Conservation (phyloP, 2,329 filamentous ascomycete species). For the Xylogone sp. region DNA sequence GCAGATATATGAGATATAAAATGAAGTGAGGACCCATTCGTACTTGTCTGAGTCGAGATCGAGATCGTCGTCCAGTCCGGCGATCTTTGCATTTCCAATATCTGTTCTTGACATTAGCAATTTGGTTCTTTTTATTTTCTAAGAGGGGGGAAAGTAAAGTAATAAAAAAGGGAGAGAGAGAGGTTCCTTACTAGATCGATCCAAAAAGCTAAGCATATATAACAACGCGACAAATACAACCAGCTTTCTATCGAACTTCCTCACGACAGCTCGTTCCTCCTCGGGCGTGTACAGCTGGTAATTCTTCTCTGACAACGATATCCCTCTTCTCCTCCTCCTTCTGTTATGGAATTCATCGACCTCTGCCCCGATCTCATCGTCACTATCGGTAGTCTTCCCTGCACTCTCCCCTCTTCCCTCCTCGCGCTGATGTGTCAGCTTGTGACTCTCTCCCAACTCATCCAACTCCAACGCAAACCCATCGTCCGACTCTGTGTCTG, state of each 20-base stretch:
- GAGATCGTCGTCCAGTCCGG: constrained; percentile 60
- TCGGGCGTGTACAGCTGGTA: constrained; percentile 56
- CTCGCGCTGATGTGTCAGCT: constrained; percentile 9
- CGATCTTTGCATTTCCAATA: constrained; percentile 60
- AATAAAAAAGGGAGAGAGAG: not conserved
- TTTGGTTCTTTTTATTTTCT: not conserved
- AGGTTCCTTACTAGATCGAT: constrained; percentile 69
- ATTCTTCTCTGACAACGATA: constrained; percentile 32
- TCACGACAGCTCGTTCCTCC: constrained; percentile 68
- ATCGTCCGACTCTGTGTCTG: constrained; percentile 16
- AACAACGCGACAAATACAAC: constrained; percentile 78
- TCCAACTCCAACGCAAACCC: constrained; percentile 9
- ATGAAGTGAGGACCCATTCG: constrained; percentile 57
- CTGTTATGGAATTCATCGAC: constrained; percentile 7
- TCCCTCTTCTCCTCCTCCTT: constrained; percentile 19
- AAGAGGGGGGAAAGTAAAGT: not conserved
- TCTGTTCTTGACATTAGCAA: constrained; percentile 33
- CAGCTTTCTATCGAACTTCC: constrained; percentile 72
- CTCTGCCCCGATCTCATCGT: constrained; percentile 10
- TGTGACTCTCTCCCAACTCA: constrained; percentile 16
- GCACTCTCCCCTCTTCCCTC: not conserved
- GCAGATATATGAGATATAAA: constrained; percentile 59
- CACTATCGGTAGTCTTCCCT: constrained; percentile 12
- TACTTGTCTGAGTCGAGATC: constrained; percentile 48
- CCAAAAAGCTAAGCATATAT: constrained; percentile 82